A percentile compares a stretch with the other conserved stretches of the same genome.
These are phyloP conservation scores for Claviceps sp. DNA, from an alignment of 2,329 filamentous ascomycete genomes.

Conservation along the genomic window DNA sequence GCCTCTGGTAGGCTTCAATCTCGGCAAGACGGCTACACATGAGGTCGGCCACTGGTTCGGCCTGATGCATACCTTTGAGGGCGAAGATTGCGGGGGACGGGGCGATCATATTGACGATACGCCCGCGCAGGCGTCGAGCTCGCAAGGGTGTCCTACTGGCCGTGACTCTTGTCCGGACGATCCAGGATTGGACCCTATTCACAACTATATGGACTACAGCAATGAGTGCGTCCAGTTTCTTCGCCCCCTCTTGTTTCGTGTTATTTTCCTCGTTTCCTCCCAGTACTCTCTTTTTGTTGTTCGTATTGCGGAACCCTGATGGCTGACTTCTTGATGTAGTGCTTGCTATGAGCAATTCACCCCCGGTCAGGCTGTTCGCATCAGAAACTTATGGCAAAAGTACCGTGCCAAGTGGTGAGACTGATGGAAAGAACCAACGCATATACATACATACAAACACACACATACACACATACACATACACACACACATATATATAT, in stretches of 20 bases:
- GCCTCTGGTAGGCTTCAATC: neutral
- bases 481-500: too few relatives aligned
- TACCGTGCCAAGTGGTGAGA: neutral
- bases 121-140: conserved; percentile 20
- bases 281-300: neutral
- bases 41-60: conserved; percentile 1
- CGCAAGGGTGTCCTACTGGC: neutral
- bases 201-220: conserved; percentile 29
- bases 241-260: neutral
- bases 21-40: neutral
- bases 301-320: neutral
- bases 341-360: neutral
- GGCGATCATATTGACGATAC: conserved; percentile 29
- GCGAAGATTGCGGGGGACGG: neutral
- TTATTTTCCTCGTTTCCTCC: neutral
- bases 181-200: conserved; percentile 21
- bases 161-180: conserved; percentile 9
- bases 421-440: too few relatives aligned
- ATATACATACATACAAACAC: too few relatives aligned
- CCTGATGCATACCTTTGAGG: neutral
- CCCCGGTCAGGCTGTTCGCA: neutral
- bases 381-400: neutral
- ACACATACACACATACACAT: too few relatives aligned
- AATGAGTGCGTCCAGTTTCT: conserved; percentile 22
- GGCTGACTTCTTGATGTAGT: neutral